Conservation (phyloP, 1,284 basidiomycete species). For the Puccinia novopanici region DNA sequence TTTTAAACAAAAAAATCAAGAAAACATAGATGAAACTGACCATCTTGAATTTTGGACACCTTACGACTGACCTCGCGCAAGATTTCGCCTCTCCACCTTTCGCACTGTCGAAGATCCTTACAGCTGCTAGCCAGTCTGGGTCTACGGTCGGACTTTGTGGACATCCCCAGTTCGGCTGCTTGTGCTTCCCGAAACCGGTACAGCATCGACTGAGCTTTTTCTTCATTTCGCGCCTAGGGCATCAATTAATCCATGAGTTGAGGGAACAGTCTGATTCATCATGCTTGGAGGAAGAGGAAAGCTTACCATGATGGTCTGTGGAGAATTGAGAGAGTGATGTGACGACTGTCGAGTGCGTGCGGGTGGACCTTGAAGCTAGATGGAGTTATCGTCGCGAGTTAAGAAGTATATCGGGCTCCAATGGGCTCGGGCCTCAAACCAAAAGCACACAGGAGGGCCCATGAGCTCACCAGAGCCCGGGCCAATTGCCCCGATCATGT, state of each 20-base stretch:
- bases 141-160: slow-evolving; percentile 74
- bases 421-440: no score
- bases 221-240: slow-evolving; percentile 81
- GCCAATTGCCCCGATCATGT: no score
- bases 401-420: no score
- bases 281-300: not conserved
- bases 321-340: no score
- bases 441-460: no score
- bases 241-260: not conserved
- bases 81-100: slow-evolving; percentile 93
- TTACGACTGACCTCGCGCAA: slow-evolving; percentile 91
- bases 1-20: no score
- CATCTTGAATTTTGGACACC: slow-evolving; percentile 95
- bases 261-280: not conserved
- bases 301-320: not conserved
- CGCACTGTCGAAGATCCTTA: slow-evolving; percentile 87
- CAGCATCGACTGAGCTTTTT: slow-evolving; percentile 97
- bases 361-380: no score
- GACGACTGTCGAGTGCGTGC: no score
- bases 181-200: slow-evolving; percentile 98
- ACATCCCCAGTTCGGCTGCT: slow-evolving; percentile 87
- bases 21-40: slow-evolving; percentile 61
- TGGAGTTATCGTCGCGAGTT: no score
- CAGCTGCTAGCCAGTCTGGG: slow-evolving; percentile 87
- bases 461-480: no score